Base-by-base conservation (phyloP, 2,329 filamentous ascomycete genomes). In the Thielaviopsis musarum region DNA sequence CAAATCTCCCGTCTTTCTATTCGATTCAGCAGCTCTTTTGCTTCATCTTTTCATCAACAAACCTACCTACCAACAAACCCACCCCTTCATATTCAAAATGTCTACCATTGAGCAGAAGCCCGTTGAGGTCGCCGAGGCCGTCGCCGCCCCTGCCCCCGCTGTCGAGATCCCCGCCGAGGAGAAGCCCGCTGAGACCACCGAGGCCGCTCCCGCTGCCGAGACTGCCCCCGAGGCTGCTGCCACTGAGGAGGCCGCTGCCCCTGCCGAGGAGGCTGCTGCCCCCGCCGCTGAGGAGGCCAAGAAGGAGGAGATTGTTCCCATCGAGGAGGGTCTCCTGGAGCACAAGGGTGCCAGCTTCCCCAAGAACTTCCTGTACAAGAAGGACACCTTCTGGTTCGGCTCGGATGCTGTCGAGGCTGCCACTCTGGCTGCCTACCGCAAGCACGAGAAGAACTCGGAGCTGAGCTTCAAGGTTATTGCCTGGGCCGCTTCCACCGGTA, bases 401-500 rank as follows among this genome's bases (percentile, higher is more conserved):
- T 76, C 81, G 56, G 87, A 90, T 59, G 74, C 87, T 56, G 72
- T 94, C 62, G 82, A 90, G 68, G 74, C 82, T 66, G 85, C 91
- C 74, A 79, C 85, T 69, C 79, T 96, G 60, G 73, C 78, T 65
- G 75, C 79, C 66, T 96, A 91, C 77, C 79, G 94, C 66, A 88
- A 90, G 74, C 84, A 83, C 68, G 90, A 95, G 81, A 96, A 96
- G 84, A 78, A 84, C 60, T 78, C 84, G 58, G 78, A 80, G 63
- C 72, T 84, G 65, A 85, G 87, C 63, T 85, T 94, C 75, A 80
- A 87, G 65, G 85, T 86, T 66, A 85, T 83, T 66, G 87, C 93
- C 41, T 96, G 93, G 89, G 89, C 91, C 64, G 84, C 83, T 66
- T 83, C 95, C 78, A 96, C 91, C 62, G 91, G 91, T 72, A 95